Conservation (phyloP, 495 filamentous ascomycete species). For the Staphylotrichum longicolle region DNA sequence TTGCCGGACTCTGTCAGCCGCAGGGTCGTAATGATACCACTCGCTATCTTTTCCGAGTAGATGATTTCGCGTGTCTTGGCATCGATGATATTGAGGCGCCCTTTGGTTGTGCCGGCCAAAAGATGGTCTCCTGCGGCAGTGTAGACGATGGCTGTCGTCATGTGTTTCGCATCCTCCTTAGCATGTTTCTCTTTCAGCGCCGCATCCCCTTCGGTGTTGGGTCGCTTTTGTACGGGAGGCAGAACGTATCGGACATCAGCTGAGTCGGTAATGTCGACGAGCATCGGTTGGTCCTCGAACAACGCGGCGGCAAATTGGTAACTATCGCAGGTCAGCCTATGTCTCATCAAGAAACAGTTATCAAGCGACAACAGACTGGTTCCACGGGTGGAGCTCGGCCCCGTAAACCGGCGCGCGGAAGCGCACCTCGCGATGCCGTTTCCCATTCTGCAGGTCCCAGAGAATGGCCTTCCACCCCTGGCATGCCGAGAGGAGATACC, state of each 20-base stretch:
- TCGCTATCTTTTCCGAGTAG: slow-evolving; percentile 80
- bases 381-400: slow-evolving; percentile 87
- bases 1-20: slow-evolving; percentile 79
- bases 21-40: slow-evolving; percentile 82
- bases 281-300: slow-evolving; percentile 85
- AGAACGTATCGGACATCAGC: slow-evolving; percentile 69
- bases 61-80: slow-evolving; percentile 73
- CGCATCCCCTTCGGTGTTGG: slow-evolving; percentile 61
- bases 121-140: slow-evolving; percentile 81
- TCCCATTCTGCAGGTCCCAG: slow-evolving; percentile 81
- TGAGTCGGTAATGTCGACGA: slow-evolving; percentile 72
- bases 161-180: slow-evolving; percentile 87
- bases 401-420: slow-evolving; percentile 94
- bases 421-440: slow-evolving; percentile 59
- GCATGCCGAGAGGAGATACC: slow-evolving; percentile 90
- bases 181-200: slow-evolving; percentile 75
- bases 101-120: slow-evolving; percentile 86
- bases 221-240: slow-evolving; percentile 74
- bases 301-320: slow-evolving; percentile 80
- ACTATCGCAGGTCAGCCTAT: slow-evolving; percentile 43
- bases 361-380: slow-evolving; percentile 61
- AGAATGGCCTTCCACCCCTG: slow-evolving; percentile 94
- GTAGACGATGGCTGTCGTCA: slow-evolving; percentile 88
- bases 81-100: slow-evolving; percentile 92
- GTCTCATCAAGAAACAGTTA: too few species aligned